phyloP scores from a whole-genome alignment of 495 filamentous ascomycete species.

The Chaetomium cochliodes region DNA sequence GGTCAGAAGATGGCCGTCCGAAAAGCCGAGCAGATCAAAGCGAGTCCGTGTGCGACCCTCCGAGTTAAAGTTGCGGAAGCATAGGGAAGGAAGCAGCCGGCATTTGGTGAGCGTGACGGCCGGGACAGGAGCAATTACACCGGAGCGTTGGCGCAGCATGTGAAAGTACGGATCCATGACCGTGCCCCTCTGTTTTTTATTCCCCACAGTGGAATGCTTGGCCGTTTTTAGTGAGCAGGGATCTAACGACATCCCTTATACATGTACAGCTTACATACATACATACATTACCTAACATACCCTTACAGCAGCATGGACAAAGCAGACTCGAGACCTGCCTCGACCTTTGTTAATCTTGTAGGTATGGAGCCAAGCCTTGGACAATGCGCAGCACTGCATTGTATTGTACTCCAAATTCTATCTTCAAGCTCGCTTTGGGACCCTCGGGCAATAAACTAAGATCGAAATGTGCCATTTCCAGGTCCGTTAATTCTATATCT shows the following conservation, averaged over 20 bases:
- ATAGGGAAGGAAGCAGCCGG: background rate
- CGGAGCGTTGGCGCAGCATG: background rate
- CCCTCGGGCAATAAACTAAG: background rate
- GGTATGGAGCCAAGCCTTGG: too few relatives aligned
- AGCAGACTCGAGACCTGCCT: background rate
- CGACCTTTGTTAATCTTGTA: too few relatives aligned
- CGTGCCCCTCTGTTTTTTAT: background rate
- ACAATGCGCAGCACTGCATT: background rate
- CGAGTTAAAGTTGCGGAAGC: background rate
- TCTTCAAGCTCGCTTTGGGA: background rate
- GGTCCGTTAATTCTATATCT: background rate
- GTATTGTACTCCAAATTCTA: background rate
- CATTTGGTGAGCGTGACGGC: background rate
- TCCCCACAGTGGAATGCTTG: background rate
- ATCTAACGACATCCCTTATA: too few relatives aligned
- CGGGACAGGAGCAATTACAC: background rate
- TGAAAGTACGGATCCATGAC: background rate
- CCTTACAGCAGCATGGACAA: background rate
- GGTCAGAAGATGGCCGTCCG: too few relatives aligned
- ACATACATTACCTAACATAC: too few relatives aligned
- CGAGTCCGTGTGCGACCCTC: background rate
- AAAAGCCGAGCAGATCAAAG: too few relatives aligned
- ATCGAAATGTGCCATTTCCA: background rate
- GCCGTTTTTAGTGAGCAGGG: background rate
- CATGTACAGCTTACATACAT: too few relatives aligned